Evolutionary conservation across 2,329 filamentous ascomycete species (phyloP).

Genomic region (Phialophora verrucosa): DNA sequence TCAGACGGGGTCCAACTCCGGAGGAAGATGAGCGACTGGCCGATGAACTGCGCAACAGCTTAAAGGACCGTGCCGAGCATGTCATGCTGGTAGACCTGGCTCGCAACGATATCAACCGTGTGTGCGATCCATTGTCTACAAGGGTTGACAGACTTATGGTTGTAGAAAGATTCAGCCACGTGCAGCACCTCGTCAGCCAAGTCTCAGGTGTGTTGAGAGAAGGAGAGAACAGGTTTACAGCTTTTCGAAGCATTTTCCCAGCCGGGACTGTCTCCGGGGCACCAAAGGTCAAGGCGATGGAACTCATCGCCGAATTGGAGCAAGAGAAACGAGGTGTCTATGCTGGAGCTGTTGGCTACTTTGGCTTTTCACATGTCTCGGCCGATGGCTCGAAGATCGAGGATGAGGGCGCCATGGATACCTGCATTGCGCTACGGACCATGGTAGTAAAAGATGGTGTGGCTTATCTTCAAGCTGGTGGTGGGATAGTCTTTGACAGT

Average conservation of each 20-base stretch:
- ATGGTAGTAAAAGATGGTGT: conserved; percentile 93
- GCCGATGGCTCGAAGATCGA: conserved; percentile 61
- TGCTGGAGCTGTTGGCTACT: conserved; percentile 95
- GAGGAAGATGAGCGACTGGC: conserved; percentile 84
- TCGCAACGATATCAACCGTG: conserved; percentile 93
- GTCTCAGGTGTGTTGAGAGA: conserved; percentile 87
- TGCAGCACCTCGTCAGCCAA: conserved; percentile 95
- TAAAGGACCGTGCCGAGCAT: conserved; percentile 93
- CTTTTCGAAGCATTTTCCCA: conserved; percentile 94
- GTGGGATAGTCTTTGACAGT: conserved; percentile 93
- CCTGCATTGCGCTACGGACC: conserved; percentile 79
- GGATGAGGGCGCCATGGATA: conserved; percentile 88
- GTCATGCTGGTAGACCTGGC: conserved; percentile 98
- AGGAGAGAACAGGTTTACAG: conserved; percentile 89
- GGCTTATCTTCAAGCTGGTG: conserved; percentile 84
- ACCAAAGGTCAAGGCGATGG: conserved; percentile 96
- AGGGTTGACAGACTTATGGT: conserved; percentile 94
- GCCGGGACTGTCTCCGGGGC: conserved; percentile 95
- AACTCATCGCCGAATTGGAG: conserved; percentile 93
- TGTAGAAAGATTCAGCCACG: conserved; percentile 92
- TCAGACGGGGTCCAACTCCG: conserved; percentile 79
- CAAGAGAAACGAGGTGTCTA: conserved; percentile 93
- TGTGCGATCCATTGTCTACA: conserved; percentile 88
- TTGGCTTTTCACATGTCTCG: conserved; percentile 80
- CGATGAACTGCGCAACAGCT: conserved; percentile 73